Percentiles rank a stretch among this genome's conserved stretches.
These are phyloP conservation scores for Cardamine occulta DNA, from an alignment of 345 rosid species.

Conservation along the genomic window DNA sequence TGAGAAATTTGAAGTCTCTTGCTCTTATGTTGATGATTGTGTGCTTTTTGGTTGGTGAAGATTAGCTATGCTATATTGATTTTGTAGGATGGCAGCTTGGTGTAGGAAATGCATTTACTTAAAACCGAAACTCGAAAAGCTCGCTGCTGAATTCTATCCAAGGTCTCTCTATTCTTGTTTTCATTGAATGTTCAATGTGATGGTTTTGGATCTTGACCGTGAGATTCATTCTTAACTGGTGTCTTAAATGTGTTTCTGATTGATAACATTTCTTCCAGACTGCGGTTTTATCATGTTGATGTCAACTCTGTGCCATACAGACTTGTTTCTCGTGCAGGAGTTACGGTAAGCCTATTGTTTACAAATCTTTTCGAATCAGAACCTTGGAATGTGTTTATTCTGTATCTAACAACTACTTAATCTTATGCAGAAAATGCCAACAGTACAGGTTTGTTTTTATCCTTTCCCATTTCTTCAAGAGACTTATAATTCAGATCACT, in stretches of 20 bases:
- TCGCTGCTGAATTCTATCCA: slow-evolving; percentile 84
- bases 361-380: not conserved
- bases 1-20: not conserved
- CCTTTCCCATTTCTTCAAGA: not conserved
- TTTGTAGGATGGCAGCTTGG: slow-evolving; percentile 94
- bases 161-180: slow-evolving; percentile 50
- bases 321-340: slow-evolving; percentile 80
- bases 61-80: slow-evolving; percentile 36
- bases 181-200: not conserved
- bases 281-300: slow-evolving; percentile 76
- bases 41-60: slow-evolving; percentile 20
- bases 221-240: too few species aligned
- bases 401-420: not conserved
- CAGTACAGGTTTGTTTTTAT: slow-evolving; percentile 64
- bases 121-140: slow-evolving; percentile 84
- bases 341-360: slow-evolving; percentile 63
- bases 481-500: not conserved
- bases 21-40: slow-evolving; percentile 11
- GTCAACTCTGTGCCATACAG: slow-evolving; percentile 82
- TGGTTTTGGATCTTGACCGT: not conserved
- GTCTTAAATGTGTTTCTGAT: not conserved
- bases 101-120: slow-evolving; percentile 92
- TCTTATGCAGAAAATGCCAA: slow-evolving; percentile 83
- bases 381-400: not conserved
- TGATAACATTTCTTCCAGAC: slow-evolving; percentile 43